phyloP scores from a whole-genome alignment of 768 basidiomycete genomes.

The Tulasnella sp. region DNA sequence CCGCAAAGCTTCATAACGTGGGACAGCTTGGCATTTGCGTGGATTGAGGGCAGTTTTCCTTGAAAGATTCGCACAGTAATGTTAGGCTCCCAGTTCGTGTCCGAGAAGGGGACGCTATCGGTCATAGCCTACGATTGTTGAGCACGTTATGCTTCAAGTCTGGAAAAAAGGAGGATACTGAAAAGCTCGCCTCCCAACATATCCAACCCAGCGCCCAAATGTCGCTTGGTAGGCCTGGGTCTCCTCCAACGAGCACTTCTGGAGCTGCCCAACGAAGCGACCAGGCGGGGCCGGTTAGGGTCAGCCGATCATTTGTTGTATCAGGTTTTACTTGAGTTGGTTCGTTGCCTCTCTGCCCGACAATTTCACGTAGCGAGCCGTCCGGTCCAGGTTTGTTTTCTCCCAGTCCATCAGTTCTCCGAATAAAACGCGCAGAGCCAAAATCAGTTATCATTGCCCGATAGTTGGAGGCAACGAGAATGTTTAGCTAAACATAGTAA shows the following conservation, averaged over 20 bases:
- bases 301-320: background rate
- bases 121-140: background rate
- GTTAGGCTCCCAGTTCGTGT: background rate
- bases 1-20: background rate
- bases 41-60: background rate
- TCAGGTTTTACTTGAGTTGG: background rate
- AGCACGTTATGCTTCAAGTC: background rate
- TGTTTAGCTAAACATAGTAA: background rate
- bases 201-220: background rate
- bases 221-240: background rate
- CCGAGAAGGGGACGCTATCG: background rate
- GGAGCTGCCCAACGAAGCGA: background rate
- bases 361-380: background rate
- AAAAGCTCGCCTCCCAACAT: background rate
- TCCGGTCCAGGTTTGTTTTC: background rate
- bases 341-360: background rate
- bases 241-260: background rate
- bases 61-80: background rate
- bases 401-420: background rate
- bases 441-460: background rate
- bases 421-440: background rate
- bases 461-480: background rate
- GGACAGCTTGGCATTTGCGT: background rate
- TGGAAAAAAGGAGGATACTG: background rate
- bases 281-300: background rate